Evolutionary conservation across 169 alveolate genomes (phyloP).

Genomic region (Plasmodium relictum): DNA sequence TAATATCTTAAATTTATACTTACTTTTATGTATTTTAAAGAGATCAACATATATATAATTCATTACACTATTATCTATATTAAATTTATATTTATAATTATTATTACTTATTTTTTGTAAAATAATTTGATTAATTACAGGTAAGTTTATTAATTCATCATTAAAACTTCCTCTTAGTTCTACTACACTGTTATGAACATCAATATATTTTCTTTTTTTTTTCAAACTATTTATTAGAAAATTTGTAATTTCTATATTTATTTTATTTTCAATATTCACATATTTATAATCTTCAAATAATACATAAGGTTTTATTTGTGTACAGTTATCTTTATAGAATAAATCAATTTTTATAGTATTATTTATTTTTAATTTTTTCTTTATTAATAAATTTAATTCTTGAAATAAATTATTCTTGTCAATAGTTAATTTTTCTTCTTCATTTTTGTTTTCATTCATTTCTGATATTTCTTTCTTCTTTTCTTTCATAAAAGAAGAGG

Average conservation of each 20-base stretch:
- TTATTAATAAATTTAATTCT: conserved; percentile 48
- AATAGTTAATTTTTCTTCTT: conserved; percentile 16
- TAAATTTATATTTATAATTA: conserved; percentile 58
- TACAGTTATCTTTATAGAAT: conserved; percentile 61
- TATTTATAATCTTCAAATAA: conserved; percentile 63
- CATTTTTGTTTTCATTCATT: not conserved
- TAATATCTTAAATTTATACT: conserved; percentile 52
- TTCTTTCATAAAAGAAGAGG: not conserved
- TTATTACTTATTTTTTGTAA: conserved; percentile 56
- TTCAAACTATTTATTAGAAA: conserved; percentile 34
- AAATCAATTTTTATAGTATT: conserved; percentile 48
- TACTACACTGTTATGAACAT: conserved; percentile 49
- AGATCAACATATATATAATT: conserved; percentile 67
- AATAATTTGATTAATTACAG: conserved; percentile 48
- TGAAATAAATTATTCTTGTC: conserved; percentile 51
- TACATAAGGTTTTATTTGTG: conserved; percentile 56
- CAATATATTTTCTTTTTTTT: conserved; percentile 22
- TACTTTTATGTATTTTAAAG: conserved; percentile 57
- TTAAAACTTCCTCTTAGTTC: conserved; percentile 60
- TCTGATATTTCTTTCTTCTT: not conserved
- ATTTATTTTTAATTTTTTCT: conserved; percentile 47
- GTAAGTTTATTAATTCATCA: conserved; percentile 54
- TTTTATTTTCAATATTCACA: conserved; percentile 70
- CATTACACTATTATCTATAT: conserved; percentile 33
- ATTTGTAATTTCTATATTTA: conserved; percentile 39